Evolutionary conservation across 306 rosid species (phyloP), one percentile per base, ranked within the genome.

Genomic region (Malus asiatica): DNA sequence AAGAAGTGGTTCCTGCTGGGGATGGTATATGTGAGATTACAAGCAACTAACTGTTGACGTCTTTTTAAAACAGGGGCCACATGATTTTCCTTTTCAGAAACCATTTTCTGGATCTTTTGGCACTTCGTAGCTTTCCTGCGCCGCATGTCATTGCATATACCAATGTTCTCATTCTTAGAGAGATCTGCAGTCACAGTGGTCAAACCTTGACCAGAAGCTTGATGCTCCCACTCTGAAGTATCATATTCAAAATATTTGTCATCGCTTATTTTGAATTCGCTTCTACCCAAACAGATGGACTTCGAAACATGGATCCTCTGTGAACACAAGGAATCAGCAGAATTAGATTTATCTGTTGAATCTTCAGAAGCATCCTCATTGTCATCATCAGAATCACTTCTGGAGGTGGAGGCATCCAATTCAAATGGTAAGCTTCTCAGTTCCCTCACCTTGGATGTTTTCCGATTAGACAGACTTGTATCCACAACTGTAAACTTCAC

Each of bases 401-500:
- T 87, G 45, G 70, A 79, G 73, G 78, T 25, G 59, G 70, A 79
- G 33, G 75, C 66, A 35, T 80, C 80, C 71, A 77, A 67, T 75
- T 83, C 91, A 42, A 76, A 66, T 2, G 96, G 96, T 63, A 90
- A 84, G 87, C 86, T 89, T 87, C 90, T 82, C 77, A 89, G 71
- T 83, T 87, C 97, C 80, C 92, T 86, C 73, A 90, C 85, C 76
- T 81, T 85, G 55, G 15, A 66, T 57, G 74, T 27, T 59, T 80
- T 87, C 71, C 84, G 89, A 65, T 72, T 25, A 16, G 86, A 86
- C 78, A 85, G 72, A 82, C 96, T 95, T 25, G 98, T 90, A 78
- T 95, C 98, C 74, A 92, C 97, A 32, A 95, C 93, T 68, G 97
- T 95, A 76, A 95, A 92, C 77, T 90, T 88, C 84, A 90, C 75